These are phyloP conservation scores for Candida michaelii DNA, from an alignment of 805 yeast species.

Conservation along the genomic window DNA sequence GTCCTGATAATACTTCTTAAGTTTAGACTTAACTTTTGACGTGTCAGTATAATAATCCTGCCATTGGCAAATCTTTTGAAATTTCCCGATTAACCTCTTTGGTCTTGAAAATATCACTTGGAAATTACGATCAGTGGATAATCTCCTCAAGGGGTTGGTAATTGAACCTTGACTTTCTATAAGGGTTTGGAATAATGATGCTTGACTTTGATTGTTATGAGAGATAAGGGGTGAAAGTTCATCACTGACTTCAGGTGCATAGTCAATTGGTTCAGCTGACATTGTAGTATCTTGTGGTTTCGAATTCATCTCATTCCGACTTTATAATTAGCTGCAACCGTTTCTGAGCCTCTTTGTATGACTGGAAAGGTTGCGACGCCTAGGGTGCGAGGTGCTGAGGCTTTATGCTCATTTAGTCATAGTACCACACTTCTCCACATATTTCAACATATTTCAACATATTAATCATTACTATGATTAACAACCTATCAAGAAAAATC, in stretches of 20 bases:
- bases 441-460: not conserved
- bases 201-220: not conserved
- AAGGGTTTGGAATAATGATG: constrained; percentile 4
- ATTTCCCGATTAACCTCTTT: constrained; percentile 33
- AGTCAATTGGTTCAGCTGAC: not conserved
- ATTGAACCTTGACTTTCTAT: constrained; percentile 9
- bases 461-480: constrained; percentile 3
- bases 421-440: too few species aligned
- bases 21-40: constrained; percentile 20
- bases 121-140: constrained; percentile 7
- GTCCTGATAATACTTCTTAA: constrained; percentile 47
- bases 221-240: not conserved
- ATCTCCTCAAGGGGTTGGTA: constrained; percentile 7
- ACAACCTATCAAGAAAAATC: constrained; percentile 4
- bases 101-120: constrained; percentile 23
- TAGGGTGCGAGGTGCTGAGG: too few species aligned
- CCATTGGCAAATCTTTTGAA: constrained; percentile 32
- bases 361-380: too few species aligned
- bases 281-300: too few species aligned
- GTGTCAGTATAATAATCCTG: constrained; percentile 12
- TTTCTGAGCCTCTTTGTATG: too few species aligned
- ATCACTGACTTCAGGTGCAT: not conserved
- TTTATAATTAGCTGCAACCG: too few species aligned
- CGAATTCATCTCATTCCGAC: too few species aligned
- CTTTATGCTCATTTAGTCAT: too few species aligned